phyloP scores from a whole-genome alignment of 352 stramenopile genomes.

The Phytophthora melonis region DNA sequence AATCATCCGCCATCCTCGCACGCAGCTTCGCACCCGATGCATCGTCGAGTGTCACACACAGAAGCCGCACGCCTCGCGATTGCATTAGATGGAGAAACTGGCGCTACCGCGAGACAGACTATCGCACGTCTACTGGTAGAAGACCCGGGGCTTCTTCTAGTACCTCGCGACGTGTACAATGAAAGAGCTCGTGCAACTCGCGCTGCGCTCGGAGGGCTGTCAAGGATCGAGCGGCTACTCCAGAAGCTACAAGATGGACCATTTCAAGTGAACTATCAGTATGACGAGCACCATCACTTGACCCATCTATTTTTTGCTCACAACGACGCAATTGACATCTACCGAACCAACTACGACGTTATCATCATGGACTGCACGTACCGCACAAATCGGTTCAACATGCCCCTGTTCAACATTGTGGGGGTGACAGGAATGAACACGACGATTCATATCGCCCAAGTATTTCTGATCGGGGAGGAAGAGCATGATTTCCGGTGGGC shows the following conservation, averaged over 20 bases:
- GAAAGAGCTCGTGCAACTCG: no score
- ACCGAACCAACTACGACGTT: conserved; percentile 19
- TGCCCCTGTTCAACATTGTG: conserved; percentile 39
- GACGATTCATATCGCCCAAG: conserved; percentile 30
- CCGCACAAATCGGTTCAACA: conserved; percentile 31
- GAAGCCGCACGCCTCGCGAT: no score
- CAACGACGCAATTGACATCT: conserved; percentile 19
- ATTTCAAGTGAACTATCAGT: no score
- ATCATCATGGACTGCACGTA: conserved; percentile 41
- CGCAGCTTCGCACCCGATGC: conserved; percentile 19
- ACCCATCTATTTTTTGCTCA: conserved; percentile 23
- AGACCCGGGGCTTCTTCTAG: no score
- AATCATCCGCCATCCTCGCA: conserved; percentile 10
- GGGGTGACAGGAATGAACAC: conserved; percentile 36
- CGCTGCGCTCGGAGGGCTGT: no score
- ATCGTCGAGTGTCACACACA: background rate
- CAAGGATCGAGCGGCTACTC: no score
- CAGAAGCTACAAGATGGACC: no score
- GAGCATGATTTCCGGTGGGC: conserved; percentile 17
- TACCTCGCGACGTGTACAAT: conserved; percentile 15
- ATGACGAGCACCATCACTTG: no score
- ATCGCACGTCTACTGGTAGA: conserved; percentile 3
- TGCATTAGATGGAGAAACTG: no score
- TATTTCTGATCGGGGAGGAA: conserved; percentile 10
- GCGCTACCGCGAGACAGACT: no score